Base-by-base conservation (phyloP, 768 basidiomycete genomes). In the Imleria badia region DNA sequence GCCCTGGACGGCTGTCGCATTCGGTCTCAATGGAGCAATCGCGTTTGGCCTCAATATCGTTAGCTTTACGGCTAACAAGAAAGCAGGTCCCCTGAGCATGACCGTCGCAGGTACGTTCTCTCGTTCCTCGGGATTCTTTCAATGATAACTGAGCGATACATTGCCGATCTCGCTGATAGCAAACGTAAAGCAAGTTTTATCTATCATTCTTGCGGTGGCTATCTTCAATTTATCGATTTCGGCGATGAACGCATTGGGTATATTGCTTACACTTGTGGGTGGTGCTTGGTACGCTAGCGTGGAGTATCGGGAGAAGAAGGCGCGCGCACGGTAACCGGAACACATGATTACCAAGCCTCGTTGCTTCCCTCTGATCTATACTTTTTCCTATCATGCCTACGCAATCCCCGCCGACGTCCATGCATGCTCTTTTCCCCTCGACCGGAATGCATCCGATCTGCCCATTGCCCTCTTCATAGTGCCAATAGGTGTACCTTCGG, bases 21-120 rank as follows among this genome's bases (percentile, higher is more conserved):
- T 98, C 42, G 59, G 83, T 6, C 63, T 88, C 34, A 99, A 98
- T 62, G 96, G 94, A 0, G 67, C 77, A 14, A 84, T 98, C 64
- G 97, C 97, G 5, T 98, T 97, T 65, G 88, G 85, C 14, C 76
- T 99, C 48, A 99, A 98, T 63, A 84, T 98, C 3, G 91, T 97
- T 52, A 91, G 89, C 68, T 97, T 99, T 66, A 91, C 90, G 38
- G 91, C 97, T n/a, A 99, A 98, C 74, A 87, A 87, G 71, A 86
- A 89, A 66, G 86, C 92, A 0, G 94, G 94, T 3, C 86, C 94
- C 13, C 67, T 96, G 59, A 89, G 87, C 44, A 96, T 95, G 89
- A 91, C 89, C 11, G 93, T 96, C 44, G 91, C 92, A 55, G 88
- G 87, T 90, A 55, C 51, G 83, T 76, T 48, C 22, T 17, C 26